Conservation (phyloP, 108 stramenopile species). For the Nitzschia sp. region DNA sequence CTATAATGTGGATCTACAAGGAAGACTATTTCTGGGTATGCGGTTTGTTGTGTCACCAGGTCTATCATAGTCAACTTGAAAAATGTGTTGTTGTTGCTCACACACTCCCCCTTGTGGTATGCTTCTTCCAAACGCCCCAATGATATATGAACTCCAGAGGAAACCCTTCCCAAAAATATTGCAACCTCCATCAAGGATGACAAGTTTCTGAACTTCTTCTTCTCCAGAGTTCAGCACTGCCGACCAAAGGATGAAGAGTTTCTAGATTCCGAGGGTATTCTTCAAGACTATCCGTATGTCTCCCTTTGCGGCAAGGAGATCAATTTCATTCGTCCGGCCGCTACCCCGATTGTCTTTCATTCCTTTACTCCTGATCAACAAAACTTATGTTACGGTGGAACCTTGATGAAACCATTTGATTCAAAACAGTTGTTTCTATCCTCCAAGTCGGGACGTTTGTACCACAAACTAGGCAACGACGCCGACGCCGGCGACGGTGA, state of each 20-base stretch:
- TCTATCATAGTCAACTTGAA: not conserved
- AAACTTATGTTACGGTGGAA: slow-evolving; percentile 35
- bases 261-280: slow-evolving; percentile 8
- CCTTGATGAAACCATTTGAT: slow-evolving; percentile 32
- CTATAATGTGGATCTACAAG: slow-evolving; percentile 52
- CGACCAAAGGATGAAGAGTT: slow-evolving; percentile 9
- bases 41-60: not conserved
- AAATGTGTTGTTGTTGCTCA: too few species aligned
- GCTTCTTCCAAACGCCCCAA: too few species aligned
- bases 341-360: slow-evolving; percentile 56
- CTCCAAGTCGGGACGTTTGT: slow-evolving; percentile 33
- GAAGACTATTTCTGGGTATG: slow-evolving; percentile 42
- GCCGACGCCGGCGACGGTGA: too few species aligned
- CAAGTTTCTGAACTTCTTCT: slow-evolving; percentile 52
- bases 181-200: slow-evolving; percentile 53
- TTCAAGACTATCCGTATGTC: slow-evolving; percentile 47
- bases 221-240: slow-evolving; percentile 24
- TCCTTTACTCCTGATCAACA: slow-evolving; percentile 2
- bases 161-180: slow-evolving; percentile 57
- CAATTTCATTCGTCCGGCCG: slow-evolving; percentile 55
- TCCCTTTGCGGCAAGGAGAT: slow-evolving; percentile 47
- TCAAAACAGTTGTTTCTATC: slow-evolving; percentile 32
- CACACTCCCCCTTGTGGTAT: too few species aligned
- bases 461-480: slow-evolving; percentile 21
- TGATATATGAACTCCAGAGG: too few species aligned